Percentiles rank a stretch among this genome's conserved stretches.
Conservation (phyloP, 169 alveolate species). For the Babesia bigemina region DNA sequence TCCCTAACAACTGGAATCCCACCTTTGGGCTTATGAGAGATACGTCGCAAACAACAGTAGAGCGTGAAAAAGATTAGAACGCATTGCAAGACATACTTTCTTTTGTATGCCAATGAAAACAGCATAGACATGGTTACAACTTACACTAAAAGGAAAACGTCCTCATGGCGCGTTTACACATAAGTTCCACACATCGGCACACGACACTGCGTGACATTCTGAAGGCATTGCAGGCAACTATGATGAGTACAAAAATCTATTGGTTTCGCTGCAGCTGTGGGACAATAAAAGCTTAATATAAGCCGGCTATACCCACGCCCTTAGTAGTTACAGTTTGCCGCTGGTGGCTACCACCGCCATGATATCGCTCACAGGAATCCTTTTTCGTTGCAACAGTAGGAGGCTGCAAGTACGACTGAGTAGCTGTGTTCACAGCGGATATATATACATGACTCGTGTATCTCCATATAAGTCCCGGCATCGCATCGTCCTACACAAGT, state of each 20-base stretch:
- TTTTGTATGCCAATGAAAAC: not conserved
- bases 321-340: too few species aligned
- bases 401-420: constrained; percentile 78
- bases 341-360: constrained; percentile 25
- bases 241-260: too few species aligned
- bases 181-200: too few species aligned
- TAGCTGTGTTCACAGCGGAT: constrained; percentile 82
- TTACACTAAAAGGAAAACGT: too few species aligned
- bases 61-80: constrained; percentile 7
- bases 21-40: not conserved
- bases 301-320: too few species aligned
- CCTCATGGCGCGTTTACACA: too few species aligned
- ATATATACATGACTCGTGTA: constrained; percentile 76
- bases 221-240: not conserved
- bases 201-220: not conserved
- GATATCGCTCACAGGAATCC: constrained; percentile 72
- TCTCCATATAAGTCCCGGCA: constrained; percentile 80
- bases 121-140: constrained; percentile 13
- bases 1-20: not conserved
- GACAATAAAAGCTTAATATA: too few species aligned
- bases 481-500: constrained; percentile 80
- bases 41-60: constrained; percentile 4
- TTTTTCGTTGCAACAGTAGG: constrained; percentile 80
- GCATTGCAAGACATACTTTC: constrained; percentile 6
- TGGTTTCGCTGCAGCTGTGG: too few species aligned